These are phyloP conservation scores for Trichoderma endophyticum DNA, from an alignment of 2,329 filamentous ascomycete genomes.

Conservation along the genomic window DNA sequence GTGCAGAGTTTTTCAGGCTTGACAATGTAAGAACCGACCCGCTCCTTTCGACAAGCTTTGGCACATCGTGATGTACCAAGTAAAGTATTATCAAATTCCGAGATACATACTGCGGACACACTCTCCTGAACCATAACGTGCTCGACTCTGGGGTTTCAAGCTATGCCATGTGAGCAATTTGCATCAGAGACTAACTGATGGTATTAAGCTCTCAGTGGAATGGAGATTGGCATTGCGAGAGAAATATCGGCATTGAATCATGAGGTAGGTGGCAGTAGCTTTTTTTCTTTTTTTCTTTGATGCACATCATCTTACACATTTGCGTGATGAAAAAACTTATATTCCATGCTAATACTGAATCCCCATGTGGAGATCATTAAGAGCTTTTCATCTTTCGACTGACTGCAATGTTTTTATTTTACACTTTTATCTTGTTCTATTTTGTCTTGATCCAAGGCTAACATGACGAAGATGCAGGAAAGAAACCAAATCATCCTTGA, in stretches of 20 bases:
- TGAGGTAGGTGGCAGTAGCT: slow-evolving; percentile 29
- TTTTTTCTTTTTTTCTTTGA: slow-evolving; percentile 22
- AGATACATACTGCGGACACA: slow-evolving; percentile 39
- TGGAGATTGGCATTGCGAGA: neutral
- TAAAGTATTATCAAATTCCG: slow-evolving; percentile 47
- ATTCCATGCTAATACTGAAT: slow-evolving; percentile 80
- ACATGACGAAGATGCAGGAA: slow-evolving; percentile 19
- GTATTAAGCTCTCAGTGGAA: neutral
- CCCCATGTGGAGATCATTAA: slow-evolving; percentile 63
- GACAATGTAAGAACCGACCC: slow-evolving; percentile 14
- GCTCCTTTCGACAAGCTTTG: slow-evolving; percentile 4
- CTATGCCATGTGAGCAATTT: neutral
- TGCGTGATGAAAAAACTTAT: slow-evolving; percentile 64
- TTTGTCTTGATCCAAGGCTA: slow-evolving; percentile 20
- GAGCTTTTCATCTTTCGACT: slow-evolving; percentile 84
- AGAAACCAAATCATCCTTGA: slow-evolving; percentile 36
- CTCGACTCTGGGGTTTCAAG: neutral
- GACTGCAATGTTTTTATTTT: slow-evolving; percentile 43
- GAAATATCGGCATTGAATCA: neutral
- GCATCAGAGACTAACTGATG: slow-evolving; percentile 4
- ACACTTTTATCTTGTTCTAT: slow-evolving; percentile 20
- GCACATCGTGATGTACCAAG: slow-evolving; percentile 36
- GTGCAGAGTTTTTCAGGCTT: neutral
- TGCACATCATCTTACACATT: slow-evolving; percentile 13
- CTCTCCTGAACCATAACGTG: slow-evolving; percentile 29